phyloP scores from a whole-genome alignment of 371 early-diverging fungal species.

The Mortierella sp. region DNA sequence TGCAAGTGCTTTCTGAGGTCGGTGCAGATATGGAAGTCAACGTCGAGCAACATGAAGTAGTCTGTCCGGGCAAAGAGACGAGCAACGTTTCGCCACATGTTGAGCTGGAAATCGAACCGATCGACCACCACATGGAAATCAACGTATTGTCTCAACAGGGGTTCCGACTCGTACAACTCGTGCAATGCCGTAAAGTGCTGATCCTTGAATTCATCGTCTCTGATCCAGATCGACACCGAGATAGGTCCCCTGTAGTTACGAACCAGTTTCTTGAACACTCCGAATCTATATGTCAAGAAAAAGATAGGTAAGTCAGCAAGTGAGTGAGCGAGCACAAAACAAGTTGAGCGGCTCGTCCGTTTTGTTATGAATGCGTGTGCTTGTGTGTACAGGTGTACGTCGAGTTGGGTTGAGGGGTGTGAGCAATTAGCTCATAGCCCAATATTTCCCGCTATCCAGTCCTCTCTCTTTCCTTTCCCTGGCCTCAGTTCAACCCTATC shows the following conservation, averaged over 20 bases:
- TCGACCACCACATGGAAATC: constrained; percentile 73
- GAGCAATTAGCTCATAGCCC: background rate
- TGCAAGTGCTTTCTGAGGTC: constrained; percentile 64
- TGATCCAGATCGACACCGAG: constrained; percentile 76
- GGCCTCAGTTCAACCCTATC: too few species aligned
- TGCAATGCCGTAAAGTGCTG: constrained; percentile 62
- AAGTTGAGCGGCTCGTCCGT: background rate
- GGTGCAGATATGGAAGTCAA: constrained; percentile 73
- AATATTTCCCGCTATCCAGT: background rate
- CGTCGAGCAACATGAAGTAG: constrained; percentile 72
- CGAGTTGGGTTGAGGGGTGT: too few species aligned
- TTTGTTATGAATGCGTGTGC: background rate
- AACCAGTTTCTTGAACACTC: constrained; percentile 69
- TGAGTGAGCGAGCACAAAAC: background rate
- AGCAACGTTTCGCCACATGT: constrained; percentile 78
- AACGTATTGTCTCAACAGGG: constrained; percentile 65
- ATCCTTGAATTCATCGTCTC: constrained; percentile 64
- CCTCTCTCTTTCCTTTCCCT: background rate
- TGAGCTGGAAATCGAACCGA: constrained; percentile 72
- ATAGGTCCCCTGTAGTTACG: constrained; percentile 75
- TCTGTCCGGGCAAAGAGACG: constrained; percentile 72
- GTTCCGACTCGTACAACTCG: constrained; percentile 62
- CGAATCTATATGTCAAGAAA: constrained; percentile 54
- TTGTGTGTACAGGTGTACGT: too few species aligned
- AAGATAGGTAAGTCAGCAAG: background rate